Evolutionary conservation across 2,329 filamentous ascomycete species (phyloP), one percentile per base, ranked within the genome.

Genomic region (Arthrobotrys musiformis): DNA sequence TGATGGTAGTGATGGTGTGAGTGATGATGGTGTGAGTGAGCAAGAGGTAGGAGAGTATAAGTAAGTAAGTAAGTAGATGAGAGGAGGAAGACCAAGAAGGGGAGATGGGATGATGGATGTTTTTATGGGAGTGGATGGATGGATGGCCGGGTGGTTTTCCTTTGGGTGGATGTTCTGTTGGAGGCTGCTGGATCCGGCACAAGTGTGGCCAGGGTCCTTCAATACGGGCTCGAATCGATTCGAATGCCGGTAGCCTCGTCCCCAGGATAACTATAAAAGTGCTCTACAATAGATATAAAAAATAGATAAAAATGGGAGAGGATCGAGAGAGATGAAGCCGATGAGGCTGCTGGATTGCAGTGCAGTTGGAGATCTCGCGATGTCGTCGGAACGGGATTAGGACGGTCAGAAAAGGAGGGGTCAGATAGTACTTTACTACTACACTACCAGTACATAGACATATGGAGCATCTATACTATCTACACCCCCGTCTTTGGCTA

Each of bases 131-230:
- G 37, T 46, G n/a, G 26, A 37, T 61, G 33, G 52, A 11, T 22
- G 26, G 54, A 42, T 40, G 46, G 58, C 6, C 19, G 28, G 30
- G 17, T 19, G 40, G 67, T 52, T 54, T 75, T 58, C 60, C n/a
- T 19, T n/a, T n/a, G 28, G 30, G 17, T 19, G 40, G 67, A 46
- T 54, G 68, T 58, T 60, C n/a, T 19, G 52, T 62, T 67, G 52
- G 61, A 58, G 50, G 70, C 50, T 58, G 70, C 70, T 75, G 42
- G 64, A 76, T 69, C 44, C 37, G 63, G 70, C 22, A 58, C 24
- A 61, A 35, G 26, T 62, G 22, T 62, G 40, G 24, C 62, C 46
- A n/a, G 62, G 62, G 62, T 66, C 35, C 4, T 4, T 48, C 42
- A 35, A 35, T n/a, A n/a, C n/a, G n/a, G n/a, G n/a, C n/a, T n/a